These are phyloP conservation scores for Blastobotrys robertii DNA, from an alignment of 805 yeast genomes.

Conservation along the genomic window DNA sequence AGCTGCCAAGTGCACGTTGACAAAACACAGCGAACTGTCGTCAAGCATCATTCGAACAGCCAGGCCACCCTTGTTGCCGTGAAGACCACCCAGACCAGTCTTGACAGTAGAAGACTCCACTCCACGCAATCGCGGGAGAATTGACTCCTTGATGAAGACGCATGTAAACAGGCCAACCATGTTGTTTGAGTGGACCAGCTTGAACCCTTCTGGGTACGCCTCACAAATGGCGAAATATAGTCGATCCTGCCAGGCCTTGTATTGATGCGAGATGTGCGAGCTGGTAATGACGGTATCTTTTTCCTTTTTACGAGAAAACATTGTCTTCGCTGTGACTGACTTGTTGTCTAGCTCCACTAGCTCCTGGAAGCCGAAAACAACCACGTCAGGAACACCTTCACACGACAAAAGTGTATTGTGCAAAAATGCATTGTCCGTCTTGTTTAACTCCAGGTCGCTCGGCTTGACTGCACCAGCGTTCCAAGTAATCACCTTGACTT, in stretches of 20 bases:
- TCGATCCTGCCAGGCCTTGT: conserved; percentile 27
- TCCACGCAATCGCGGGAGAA: conserved; percentile 43
- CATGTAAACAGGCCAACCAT: conserved; percentile 76
- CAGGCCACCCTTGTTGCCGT: conserved; percentile 67
- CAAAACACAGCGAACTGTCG: conserved; percentile 64
- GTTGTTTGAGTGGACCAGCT: conserved; percentile 63
- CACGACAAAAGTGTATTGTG: conserved; percentile 13
- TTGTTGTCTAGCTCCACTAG: conserved; percentile 80
- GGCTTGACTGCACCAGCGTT: conserved; percentile 33
- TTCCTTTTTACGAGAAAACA: conserved; percentile 46
- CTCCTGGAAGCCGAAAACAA: conserved; percentile 82
- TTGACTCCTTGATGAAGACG: conserved; percentile 51
- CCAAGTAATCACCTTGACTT: conserved; percentile 31
- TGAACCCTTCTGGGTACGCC: conserved; percentile 32
- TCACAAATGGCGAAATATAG: conserved; percentile 20
- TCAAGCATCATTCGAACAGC: conserved; percentile 58
- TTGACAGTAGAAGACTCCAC: conserved; percentile 70
- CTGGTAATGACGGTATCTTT: conserved; percentile 33
- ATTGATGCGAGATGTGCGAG: conserved; percentile 22
- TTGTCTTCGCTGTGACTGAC: conserved; percentile 56
- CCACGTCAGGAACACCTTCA: conserved; percentile 47
- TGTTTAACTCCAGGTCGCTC: conserved; percentile 17
- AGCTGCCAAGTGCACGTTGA: conserved; percentile 88
- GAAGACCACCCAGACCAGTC: conserved; percentile 90
- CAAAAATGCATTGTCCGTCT: conserved; percentile 15